Evolutionary conservation across 2,329 filamentous ascomycete genomes (phyloP).

Genomic region (Phialophora chinensis): DNA sequence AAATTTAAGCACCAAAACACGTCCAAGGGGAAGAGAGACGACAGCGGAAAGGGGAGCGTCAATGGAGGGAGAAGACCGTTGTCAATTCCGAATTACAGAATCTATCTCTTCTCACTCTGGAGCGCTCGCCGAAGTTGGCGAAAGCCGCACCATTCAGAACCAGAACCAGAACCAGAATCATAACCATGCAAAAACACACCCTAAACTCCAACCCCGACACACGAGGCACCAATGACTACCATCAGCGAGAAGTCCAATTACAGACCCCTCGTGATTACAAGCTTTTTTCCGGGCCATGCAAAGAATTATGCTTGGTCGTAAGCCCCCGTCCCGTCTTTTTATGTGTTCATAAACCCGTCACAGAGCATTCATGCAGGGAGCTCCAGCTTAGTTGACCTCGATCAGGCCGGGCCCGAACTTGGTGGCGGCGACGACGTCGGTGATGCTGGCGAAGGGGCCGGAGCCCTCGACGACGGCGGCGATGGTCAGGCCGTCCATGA

Average conservation of each 20-base stretch:
- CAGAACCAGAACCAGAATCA: not conserved
- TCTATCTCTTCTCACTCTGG: not conserved
- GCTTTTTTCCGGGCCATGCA: not conserved
- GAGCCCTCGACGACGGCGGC: slow-evolving; percentile 45
- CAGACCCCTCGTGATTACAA: not conserved
- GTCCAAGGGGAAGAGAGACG: not conserved
- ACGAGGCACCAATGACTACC: not conserved
- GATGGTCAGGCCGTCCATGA: slow-evolving; percentile 50
- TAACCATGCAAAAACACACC: not conserved
- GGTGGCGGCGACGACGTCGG: slow-evolving; percentile 44
- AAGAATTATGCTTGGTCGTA: not conserved
- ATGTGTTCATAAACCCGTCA: slow-evolving; percentile 3
- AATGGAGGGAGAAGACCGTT: not conserved
- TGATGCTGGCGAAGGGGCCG: slow-evolving; percentile 43
- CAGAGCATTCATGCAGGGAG: not conserved
- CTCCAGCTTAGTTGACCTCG: slow-evolving; percentile 36
- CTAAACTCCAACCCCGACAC: not conserved
- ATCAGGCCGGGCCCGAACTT: slow-evolving; percentile 48
- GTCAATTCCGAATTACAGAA: not conserved
- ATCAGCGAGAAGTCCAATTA: not conserved
- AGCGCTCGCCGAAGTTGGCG: not conserved
- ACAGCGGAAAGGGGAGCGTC: not conserved
- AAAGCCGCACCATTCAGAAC: not conserved
- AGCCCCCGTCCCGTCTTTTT: not conserved
- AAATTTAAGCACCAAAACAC: not conserved